These are phyloP conservation scores for Pythium biforme DNA, from an alignment of 352 stramenopile species.

Conservation along the genomic window DNA sequence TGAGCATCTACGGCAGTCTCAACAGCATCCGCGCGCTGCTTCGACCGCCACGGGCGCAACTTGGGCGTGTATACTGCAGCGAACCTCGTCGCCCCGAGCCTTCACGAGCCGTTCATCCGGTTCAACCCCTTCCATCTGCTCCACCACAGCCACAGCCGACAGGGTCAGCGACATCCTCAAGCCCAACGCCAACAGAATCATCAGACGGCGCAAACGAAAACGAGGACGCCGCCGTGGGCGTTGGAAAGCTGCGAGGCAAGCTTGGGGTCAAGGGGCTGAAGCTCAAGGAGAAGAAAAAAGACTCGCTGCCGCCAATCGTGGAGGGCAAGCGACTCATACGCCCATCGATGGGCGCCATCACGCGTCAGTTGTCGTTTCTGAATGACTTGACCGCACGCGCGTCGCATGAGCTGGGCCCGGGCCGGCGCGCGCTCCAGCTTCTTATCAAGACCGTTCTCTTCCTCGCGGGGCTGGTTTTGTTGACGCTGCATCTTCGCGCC, in stretches of 20 bases:
- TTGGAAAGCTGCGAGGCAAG: not conserved
- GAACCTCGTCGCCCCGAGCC: too few relatives aligned
- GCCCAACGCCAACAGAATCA: not conserved
- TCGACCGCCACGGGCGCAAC: not conserved
- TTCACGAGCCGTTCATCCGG: not conserved
- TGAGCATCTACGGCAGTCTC: constrained; percentile 32
- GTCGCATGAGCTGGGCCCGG: not conserved
- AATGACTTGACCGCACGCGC: not conserved
- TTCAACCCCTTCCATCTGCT: not conserved
- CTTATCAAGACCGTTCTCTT: constrained; percentile 8
- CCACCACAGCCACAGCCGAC: not conserved
- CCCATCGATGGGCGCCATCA: constrained; percentile 1
- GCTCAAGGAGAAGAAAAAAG: not conserved
- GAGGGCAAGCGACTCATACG: not conserved
- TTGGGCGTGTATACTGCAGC: not conserved
- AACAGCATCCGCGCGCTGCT: constrained; percentile 28
- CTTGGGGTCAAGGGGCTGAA: not conserved
- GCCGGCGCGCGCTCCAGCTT: not conserved
- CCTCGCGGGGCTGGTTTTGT: constrained; percentile 12
- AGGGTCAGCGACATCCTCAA: too few relatives aligned
- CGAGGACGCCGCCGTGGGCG: not conserved
- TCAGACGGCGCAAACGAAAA: not conserved
- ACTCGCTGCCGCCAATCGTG: constrained; percentile 1
- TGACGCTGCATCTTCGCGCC: constrained; percentile 21
- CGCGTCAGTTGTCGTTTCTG: constrained; percentile 5